Base-by-base conservation (phyloP, 1,139 yeast genomes). In the Saccharomyces hybrid region DNA sequence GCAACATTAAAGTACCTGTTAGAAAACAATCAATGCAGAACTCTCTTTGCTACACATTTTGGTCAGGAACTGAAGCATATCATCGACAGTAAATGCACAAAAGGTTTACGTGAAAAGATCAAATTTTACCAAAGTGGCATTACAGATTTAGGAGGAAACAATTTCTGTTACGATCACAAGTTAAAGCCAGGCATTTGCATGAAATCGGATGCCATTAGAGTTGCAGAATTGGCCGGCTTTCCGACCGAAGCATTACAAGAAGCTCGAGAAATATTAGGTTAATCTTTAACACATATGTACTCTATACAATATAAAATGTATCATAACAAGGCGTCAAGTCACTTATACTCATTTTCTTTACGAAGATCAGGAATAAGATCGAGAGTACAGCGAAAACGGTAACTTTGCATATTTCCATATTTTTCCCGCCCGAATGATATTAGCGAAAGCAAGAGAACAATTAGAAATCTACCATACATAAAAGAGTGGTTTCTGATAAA, bases 1-100 rank as follows among this genome's bases (percentile, higher is more conserved):
- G 95, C 96, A 0, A 80, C 95, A 0, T 72, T 93, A 50, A 69
- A 79, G 42, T 81, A 84, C 64, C 71, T 93, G 52, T 64, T 81
- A 12, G 69, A 73, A 7, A 71, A 69, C 1, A 88, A 85, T 62
- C 76, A 80, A 61, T 85, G 96, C 62, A 77, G 96, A 24, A 80
- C 95, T 0, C 73, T 93, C 14, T 93, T 93, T 75, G 97, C 99
- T 0, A 93, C 99, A 0, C 99, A 93, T 74, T 93, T 85, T 70
- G 97, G 96, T 0, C 72, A 73, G 1, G 96, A 89, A 61, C 68
- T 90, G 9, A 70, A 78, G 16, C 62, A 71, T 0, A 64, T 83
- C 2, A 69, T 81, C 8, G 61, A 58, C 2, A 61, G 70, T 14
- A 61, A 72, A 44, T 54, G 57, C 0, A 68, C 69, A 28, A 64